A percentile compares a stretch with the other conserved stretches of the same genome.
Evolutionary conservation across 176 grass and related monocot species (phyloP).

Genomic region (Canna indica): DNA sequence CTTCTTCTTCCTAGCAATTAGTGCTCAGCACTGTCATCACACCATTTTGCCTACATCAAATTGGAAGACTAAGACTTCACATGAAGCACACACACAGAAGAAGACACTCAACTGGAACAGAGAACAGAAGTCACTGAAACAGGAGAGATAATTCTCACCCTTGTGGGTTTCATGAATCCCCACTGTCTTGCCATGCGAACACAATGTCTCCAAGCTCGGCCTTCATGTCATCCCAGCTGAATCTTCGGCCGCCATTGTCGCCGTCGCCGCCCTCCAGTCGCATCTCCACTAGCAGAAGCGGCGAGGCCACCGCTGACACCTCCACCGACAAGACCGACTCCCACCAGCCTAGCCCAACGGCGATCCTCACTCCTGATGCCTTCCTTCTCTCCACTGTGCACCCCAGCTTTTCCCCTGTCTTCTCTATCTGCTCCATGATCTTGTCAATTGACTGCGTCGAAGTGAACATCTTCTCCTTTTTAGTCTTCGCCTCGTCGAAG

Average conservation of each 20-base stretch:
- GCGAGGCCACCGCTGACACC: slow-evolving; percentile 49
- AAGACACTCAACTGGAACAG: not conserved
- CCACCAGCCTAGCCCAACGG: not conserved
- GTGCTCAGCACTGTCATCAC: no score
- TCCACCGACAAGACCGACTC: slow-evolving; percentile 38
- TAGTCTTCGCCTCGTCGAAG: slow-evolving; percentile 35
- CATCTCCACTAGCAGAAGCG: slow-evolving; percentile 62
- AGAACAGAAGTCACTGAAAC: not conserved
- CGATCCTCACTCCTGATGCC: not conserved
- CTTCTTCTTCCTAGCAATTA: no score
- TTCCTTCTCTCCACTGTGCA: slow-evolving; percentile 42
- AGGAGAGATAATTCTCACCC: no score
- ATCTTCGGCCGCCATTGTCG: slow-evolving; percentile 17
- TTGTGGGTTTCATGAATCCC: not conserved
- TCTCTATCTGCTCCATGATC: slow-evolving; percentile 42
- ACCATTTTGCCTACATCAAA: not conserved
- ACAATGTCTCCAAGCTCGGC: slow-evolving; percentile 60
- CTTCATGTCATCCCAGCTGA: slow-evolving; percentile 58
- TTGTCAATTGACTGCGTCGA: slow-evolving; percentile 41
- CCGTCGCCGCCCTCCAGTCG: slow-evolving; percentile 30
- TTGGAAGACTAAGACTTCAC: no score
- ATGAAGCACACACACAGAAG: not conserved
- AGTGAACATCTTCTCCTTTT: slow-evolving; percentile 40
- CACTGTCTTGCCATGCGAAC: slow-evolving; percentile 47
- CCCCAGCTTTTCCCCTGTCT: slow-evolving; percentile 44